These are phyloP conservation scores for Isatis lusitanica DNA, from an alignment of 441 rosid genomes.

Conservation along the genomic window DNA sequence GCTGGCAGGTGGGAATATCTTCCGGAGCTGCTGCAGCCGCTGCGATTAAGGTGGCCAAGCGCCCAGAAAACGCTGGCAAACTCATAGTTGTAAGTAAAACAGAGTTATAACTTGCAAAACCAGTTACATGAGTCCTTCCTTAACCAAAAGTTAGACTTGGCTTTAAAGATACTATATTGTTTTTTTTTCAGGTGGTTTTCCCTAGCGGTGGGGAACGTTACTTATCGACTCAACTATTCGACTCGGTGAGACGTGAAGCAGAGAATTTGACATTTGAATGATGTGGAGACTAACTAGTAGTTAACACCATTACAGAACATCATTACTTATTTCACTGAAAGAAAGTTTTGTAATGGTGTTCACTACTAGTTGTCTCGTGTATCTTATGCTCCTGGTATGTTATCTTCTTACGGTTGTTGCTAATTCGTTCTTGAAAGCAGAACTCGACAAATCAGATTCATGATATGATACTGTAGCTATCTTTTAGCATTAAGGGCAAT, in stretches of 20 bases:
- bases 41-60: constrained; percentile 52
- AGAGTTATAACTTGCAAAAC: not conserved
- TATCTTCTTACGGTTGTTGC: not conserved
- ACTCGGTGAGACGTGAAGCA: constrained; percentile 49
- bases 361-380: not conserved
- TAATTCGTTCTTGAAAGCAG: not conserved
- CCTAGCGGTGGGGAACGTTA: constrained; percentile 67
- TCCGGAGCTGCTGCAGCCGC: constrained; percentile 65
- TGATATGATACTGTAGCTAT: too few relatives aligned
- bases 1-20: constrained; percentile 51
- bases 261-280: constrained; percentile 31
- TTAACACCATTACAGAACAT: too few relatives aligned
- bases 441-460: not conserved
- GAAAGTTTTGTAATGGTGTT: not conserved
- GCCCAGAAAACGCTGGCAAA: constrained; percentile 55
- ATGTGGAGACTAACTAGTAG: too few relatives aligned
- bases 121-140: not conserved
- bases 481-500: too few relatives aligned
- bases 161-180: too few relatives aligned
- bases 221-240: constrained; percentile 50
- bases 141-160: constrained; percentile 1
- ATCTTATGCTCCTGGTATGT: not conserved
- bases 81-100: constrained; percentile 47
- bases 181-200: constrained; percentile 47
- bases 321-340: too few relatives aligned